Percentiles rank a stretch among this genome's conserved stretches.
These are phyloP conservation scores for Podospora sp. DNA, from an alignment of 495 filamentous ascomycete genomes.

Conservation along the genomic window DNA sequence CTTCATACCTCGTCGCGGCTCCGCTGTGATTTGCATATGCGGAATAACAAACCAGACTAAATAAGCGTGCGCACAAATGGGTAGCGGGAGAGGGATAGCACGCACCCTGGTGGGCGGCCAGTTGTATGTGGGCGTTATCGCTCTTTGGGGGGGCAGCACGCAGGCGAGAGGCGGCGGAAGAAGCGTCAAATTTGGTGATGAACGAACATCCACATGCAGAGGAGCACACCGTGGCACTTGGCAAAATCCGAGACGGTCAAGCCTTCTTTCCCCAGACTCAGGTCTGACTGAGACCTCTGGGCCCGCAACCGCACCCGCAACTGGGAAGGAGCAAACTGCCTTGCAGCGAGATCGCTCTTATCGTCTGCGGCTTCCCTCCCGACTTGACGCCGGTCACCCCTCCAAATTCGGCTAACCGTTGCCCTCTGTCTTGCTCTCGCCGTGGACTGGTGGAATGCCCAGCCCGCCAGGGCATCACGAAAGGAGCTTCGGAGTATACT, in stretches of 20 bases:
- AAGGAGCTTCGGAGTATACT: background rate
- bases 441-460: background rate
- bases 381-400: conserved; percentile 4
- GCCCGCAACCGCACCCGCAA: background rate
- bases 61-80: conserved; percentile 11
- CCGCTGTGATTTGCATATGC: conserved; percentile 15
- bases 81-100: background rate
- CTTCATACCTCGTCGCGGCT: conserved; percentile 10
- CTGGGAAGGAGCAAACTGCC: conserved; percentile 3
- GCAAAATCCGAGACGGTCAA: conserved; percentile 14
- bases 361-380: conserved; percentile 14
- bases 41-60: conserved; percentile 1
- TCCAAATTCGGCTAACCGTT: conserved; percentile 16
- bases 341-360: conserved; percentile 11
- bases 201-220: background rate
- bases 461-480: background rate
- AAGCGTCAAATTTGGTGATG: conserved; percentile 9
- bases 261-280: conserved; percentile 16
- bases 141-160: background rate
- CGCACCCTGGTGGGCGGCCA: background rate
- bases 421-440: background rate
- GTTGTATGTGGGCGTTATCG: background rate
- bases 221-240: conserved; percentile 15
- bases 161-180: conserved; percentile 5
- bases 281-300: conserved; percentile 15